Evolutionary conservation across 495 filamentous ascomycete genomes (phyloP).

Genomic region (Penicillium soppii): DNA sequence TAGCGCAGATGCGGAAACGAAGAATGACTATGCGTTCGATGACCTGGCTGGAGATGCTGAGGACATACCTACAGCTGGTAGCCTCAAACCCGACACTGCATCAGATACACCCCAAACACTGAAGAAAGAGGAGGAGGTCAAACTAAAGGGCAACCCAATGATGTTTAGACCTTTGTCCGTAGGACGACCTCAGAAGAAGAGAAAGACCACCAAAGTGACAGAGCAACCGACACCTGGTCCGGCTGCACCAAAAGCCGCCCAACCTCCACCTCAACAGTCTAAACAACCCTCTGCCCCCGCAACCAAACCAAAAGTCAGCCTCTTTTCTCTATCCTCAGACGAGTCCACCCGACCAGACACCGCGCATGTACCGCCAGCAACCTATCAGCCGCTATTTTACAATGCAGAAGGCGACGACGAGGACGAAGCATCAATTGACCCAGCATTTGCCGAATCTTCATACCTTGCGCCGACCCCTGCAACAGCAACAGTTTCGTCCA

Average conservation of each 20-base stretch:
- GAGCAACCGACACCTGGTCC: constrained; percentile 15
- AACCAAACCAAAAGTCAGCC: constrained; percentile 55
- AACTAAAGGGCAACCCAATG: constrained; percentile 71
- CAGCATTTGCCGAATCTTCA: constrained; percentile 20
- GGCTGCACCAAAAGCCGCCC: constrained; percentile 8
- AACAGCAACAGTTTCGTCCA: constrained; percentile 20
- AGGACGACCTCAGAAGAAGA: constrained; percentile 66
- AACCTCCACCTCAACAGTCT: constrained; percentile 8
- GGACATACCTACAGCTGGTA: constrained; percentile 21
- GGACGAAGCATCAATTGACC: constrained; percentile 16
- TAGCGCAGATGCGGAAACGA: constrained; percentile 47
- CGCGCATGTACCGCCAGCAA: constrained; percentile 8
- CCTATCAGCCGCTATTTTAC: constrained; percentile 55
- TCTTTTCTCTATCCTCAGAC: constrained; percentile 56
- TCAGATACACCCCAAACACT: constrained; percentile 15
- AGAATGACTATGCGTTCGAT: constrained; percentile 25
- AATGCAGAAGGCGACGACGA: constrained; percentile 24
- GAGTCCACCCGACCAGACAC: constrained; percentile 10
- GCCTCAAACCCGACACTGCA: constrained; percentile 5
- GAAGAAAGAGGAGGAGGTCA: constrained; percentile 51
- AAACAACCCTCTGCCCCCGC: constrained; percentile 20
- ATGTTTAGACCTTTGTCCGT: constrained; percentile 91
- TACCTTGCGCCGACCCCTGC: constrained; percentile 6
- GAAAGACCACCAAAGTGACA: constrained; percentile 40
- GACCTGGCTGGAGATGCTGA: constrained; percentile 12